Evolutionary conservation across 495 filamentous ascomycete species (phyloP).

Genomic region (Aspergillus baeticus): DNA sequence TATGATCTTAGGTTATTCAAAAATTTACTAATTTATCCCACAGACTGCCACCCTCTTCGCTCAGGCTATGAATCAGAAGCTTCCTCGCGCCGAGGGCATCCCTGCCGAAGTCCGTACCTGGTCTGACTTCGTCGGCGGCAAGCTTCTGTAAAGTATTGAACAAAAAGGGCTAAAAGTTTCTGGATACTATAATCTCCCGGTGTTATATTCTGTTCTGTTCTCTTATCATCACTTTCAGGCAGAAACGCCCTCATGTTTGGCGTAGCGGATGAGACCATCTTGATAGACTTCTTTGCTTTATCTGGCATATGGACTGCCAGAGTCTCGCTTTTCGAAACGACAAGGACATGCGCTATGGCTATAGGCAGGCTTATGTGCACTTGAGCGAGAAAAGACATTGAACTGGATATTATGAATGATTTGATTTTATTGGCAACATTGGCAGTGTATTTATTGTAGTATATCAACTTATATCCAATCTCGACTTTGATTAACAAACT

Average conservation of each 20-base stretch:
- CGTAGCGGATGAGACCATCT: slow-evolving; percentile 30
- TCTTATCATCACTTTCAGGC: slow-evolving; percentile 16
- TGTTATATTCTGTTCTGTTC: slow-evolving; percentile 18
- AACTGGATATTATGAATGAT: slow-evolving; percentile 12
- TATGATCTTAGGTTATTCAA: background rate
- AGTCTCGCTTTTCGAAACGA: too few relatives aligned
- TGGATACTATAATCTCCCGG: slow-evolving; percentile 23
- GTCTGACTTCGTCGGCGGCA: slow-evolving; percentile 91
- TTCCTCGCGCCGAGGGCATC: slow-evolving; percentile 78
- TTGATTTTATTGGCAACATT: slow-evolving; percentile 14
- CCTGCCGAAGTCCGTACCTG: slow-evolving; percentile 88
- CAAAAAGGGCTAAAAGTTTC: slow-evolving; percentile 27
- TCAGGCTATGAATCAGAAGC: slow-evolving; percentile 92
- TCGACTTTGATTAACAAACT: slow-evolving; percentile 6
- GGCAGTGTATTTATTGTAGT: slow-evolving; percentile 18
- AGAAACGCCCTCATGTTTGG: slow-evolving; percentile 25
- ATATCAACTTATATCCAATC: slow-evolving; percentile 22
- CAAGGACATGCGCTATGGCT: background rate
- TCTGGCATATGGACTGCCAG: slow-evolving; percentile 18
- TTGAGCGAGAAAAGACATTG: slow-evolving; percentile 31
- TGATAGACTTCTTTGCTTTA: slow-evolving; percentile 33
- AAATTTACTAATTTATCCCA: slow-evolving; percentile 13
- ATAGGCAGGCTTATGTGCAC: slow-evolving; percentile 27
- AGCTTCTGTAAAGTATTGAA: slow-evolving; percentile 76
- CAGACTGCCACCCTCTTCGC: slow-evolving; percentile 95